Evolutionary conservation across 1,284 basidiomycete species (phyloP).

Genomic region (Trichosporon sp.): DNA sequence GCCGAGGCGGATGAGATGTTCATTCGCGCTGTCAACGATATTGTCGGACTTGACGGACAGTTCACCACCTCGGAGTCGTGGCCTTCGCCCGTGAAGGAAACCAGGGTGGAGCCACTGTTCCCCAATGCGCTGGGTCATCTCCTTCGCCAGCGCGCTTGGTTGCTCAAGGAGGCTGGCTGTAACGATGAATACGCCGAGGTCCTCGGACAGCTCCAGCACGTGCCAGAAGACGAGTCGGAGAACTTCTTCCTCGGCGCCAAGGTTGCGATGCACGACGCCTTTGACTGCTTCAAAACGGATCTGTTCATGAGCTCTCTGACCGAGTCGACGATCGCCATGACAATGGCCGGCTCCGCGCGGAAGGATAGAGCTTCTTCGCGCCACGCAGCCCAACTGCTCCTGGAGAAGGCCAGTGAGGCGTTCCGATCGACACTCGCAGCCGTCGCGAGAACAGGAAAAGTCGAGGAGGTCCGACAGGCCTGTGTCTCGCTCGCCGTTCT

Average conservation of each 20-base stretch:
- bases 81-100: conserved; percentile 22
- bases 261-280: conserved; percentile 66
- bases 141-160: conserved; percentile 69
- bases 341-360: conserved; percentile 64
- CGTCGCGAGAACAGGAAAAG: conserved; percentile 58
- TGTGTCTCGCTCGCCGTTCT: conserved; percentile 65
- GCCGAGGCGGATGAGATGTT: conserved; percentile 52
- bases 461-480: conserved; percentile 66
- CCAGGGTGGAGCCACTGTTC: conserved; percentile 55
- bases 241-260: conserved; percentile 66
- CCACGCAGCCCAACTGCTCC: conserved; percentile 58
- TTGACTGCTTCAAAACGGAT: conserved; percentile 69
- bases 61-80: conserved; percentile 33
- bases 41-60: conserved; percentile 32
- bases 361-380: conserved; percentile 49
- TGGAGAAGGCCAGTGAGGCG: conserved; percentile 62
- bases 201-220: conserved; percentile 52
- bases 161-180: conserved; percentile 59
- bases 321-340: conserved; percentile 78
- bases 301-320: conserved; percentile 79
- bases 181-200: conserved; percentile 54
- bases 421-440: conserved; percentile 63
- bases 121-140: conserved; percentile 63
- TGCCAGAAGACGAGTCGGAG: conserved; percentile 56
- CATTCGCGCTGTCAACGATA: conserved; percentile 30